Evolutionary conservation across 202 grass and related monocot genomes (phyloP).

Genomic region (Tripidium arundinaceum): DNA sequence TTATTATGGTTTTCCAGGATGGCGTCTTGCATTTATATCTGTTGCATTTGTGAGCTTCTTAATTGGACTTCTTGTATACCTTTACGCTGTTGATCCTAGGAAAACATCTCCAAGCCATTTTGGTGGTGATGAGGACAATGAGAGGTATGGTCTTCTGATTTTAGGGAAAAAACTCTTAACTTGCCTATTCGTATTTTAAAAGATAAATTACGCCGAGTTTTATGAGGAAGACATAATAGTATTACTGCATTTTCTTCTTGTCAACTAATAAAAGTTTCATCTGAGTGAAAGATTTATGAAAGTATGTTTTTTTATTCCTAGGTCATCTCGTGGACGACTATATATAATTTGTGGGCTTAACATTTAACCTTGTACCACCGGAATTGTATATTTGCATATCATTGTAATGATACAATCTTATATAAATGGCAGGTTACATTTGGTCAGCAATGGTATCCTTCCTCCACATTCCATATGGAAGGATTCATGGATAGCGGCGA

Average conservation of each 20-base stretch:
- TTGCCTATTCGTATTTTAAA: background rate
- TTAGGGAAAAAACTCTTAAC: background rate
- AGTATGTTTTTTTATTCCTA: background rate
- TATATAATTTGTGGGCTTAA: no score
- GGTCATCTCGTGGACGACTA: background rate
- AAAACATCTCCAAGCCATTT: conserved; percentile 36
- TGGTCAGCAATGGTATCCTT: conserved; percentile 44
- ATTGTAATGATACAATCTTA: no score
- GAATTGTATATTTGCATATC: no score
- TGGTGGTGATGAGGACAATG: conserved; percentile 35
- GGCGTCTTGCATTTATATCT: conserved; percentile 75
- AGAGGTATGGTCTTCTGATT: conserved; percentile 46
- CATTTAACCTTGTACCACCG: no score
- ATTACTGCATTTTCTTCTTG: background rate
- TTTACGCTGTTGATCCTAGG: conserved; percentile 78
- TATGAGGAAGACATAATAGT: background rate
- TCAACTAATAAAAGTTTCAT: background rate
- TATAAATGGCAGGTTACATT: conserved; percentile 43
- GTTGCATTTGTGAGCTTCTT: conserved; percentile 80
- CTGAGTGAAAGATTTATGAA: background rate
- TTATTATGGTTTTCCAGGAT: conserved; percentile 72
- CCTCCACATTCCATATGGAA: conserved; percentile 58
- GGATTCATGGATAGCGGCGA: conserved; percentile 72
- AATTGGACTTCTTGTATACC: conserved; percentile 75
- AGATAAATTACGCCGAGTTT: background rate